Base-by-base conservation (phyloP, 495 filamentous ascomycete genomes). In the Melanomma pulvis-pyrius region DNA sequence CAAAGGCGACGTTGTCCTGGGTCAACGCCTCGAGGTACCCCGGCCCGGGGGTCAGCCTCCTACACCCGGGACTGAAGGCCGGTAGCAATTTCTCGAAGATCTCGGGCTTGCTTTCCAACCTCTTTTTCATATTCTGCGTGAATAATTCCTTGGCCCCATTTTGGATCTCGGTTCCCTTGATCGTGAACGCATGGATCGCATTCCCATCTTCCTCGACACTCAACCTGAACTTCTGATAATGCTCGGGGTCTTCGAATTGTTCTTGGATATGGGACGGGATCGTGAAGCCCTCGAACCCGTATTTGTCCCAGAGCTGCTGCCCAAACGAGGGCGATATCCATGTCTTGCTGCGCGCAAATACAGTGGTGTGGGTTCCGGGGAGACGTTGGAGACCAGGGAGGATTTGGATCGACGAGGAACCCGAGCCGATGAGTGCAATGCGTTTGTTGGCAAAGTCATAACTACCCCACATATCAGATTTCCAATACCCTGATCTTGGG, bases 391-490 rank as follows among this genome's bases (percentile, higher is more conserved):
- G 66, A 19, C 67, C 67, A 29, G 74, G 74, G 1, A 76, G 67
- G 63, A 76, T 75, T 61, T 78, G 76, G 36, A 78, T 78, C 0
- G 73, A 70, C 29, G 73, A 74, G 30, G 67, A 71, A 2, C 76
- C 74, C 19, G 64, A 63, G 17, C 76, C 76, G 49, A 78, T 78
- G 21, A 78, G 67, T 3, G 62, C 76, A 13, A 78, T 69, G 17
- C 74, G 62, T 54, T 78, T 78, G 64, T 72, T 67, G n/a, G 46
- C 54, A 54, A 73, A 78, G 36, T 76, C 72, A 67, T 74, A 76
- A 19, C 67, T 72, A 28, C 11, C 41, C 15, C 29, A 58, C 15
- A 39, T 39, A 21, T 24, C 12, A 53, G 12, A 7, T 28, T 21
- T 32, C 15, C 21, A 28, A 1, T 46, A 7, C 34, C 12, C n/a